Evolutionary conservation across 2,329 filamentous ascomycete genomes (phyloP).

Genomic region (Cladorrhinum sp.): DNA sequence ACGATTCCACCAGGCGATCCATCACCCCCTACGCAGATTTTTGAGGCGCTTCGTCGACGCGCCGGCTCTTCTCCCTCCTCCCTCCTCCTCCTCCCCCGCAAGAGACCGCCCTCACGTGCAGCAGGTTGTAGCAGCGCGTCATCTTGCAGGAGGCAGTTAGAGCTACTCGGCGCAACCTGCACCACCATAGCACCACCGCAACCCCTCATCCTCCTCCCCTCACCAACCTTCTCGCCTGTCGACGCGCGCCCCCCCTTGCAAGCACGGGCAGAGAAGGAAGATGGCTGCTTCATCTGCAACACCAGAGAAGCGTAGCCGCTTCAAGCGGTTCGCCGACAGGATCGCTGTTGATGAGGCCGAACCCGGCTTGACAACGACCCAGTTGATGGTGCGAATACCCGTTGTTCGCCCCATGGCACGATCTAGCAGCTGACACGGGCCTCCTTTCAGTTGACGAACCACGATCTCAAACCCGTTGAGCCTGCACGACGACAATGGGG

Average conservation of each 20-base stretch:
- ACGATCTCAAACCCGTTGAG: constrained; percentile 80
- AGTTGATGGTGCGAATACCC: constrained; percentile 64
- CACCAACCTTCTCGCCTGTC: neutral
- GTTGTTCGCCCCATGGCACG: constrained; percentile 1
- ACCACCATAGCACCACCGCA: neutral
- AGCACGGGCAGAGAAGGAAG: neutral
- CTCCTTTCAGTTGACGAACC: constrained; percentile 64
- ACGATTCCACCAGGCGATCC: neutral
- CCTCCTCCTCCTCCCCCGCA: neutral
- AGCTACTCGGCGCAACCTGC: neutral
- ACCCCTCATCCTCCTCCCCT: neutral
- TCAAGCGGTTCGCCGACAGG: constrained; percentile 51
- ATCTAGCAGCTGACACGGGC: constrained; percentile 14
- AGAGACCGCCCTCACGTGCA: constrained; percentile 1
- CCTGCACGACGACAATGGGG: constrained; percentile 78
- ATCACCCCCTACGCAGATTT: neutral
- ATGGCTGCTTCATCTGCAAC: neutral
- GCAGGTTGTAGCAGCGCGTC: constrained; percentile 4
- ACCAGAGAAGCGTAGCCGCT: constrained; percentile 33
- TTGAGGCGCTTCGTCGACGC: neutral
- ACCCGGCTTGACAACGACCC: constrained; percentile 70
- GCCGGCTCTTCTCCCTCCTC: neutral
- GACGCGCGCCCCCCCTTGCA: neutral
- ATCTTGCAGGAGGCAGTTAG: constrained; percentile 7
- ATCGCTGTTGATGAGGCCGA: constrained; percentile 71